Evolutionary conservation across 2,329 filamentous ascomycete genomes (phyloP), one percentile per base, ranked within the genome.

Genomic region (Blastomyces gilchristii): DNA sequence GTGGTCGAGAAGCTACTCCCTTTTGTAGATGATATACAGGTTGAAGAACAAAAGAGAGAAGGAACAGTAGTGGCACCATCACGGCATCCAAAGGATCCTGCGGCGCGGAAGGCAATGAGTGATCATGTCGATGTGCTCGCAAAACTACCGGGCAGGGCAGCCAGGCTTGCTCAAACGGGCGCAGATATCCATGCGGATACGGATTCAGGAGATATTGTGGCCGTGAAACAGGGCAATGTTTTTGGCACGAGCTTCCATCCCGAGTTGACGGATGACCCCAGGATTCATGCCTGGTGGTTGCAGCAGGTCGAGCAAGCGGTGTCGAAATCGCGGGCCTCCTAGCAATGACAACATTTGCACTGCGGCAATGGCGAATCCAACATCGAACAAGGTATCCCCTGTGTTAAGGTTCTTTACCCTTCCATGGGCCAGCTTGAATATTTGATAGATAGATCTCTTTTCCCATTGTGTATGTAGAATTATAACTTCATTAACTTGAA

Each of bases 171-270:
- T 50, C 77, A 80, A 37, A 76, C 78, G 64, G 74, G 74, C 6
- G 73, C 72, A 18, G 69, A 76, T 49, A 70, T 76, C 7, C 69
- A 72, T 43, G 69, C 74, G 6, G 74, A 77, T 14, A 72, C 78
- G 53, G 77, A 79, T 45, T 71, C 73, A 1, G 79, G 87, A 1
- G 89, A 96, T 68, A 93, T 97, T 60, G 86, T 97, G 60, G 93
- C 93, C 0, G 90, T 97, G 43, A 83, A 84, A 67, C 92, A 97
- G 77, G 90, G 88, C 0, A 97, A 97, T 75, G 88, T 96, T 0
- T 88, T 97, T 69, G 94, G 91, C 3, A 97, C 89, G 2, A 97
- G 92, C 71, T 99, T 97, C 72, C 94, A 97, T 70, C 94, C 94
- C 0, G 94, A 99, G 75, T 75, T 99, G 74, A 97, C 93, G 0